phyloP scores from a whole-genome alignment of 2,329 filamentous ascomycete genomes.

The Colletotrichum siamense region DNA sequence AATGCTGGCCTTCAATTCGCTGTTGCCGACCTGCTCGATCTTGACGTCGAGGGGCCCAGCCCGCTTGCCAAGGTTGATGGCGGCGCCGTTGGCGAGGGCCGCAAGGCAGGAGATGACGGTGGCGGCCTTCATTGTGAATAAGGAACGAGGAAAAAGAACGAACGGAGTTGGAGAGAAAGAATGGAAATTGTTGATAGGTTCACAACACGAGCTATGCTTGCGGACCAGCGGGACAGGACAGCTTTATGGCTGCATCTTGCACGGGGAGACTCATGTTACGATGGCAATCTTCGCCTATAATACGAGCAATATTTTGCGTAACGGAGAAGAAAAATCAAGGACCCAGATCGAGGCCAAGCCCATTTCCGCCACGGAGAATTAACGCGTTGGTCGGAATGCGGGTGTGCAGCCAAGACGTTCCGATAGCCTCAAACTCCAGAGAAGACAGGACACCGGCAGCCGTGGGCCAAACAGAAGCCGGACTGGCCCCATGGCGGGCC shows the following conservation, averaged over 20 bases:
- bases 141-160: neutral
- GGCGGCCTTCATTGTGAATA: constrained; percentile 41
- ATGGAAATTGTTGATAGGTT: neutral
- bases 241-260: neutral
- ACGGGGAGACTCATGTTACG: neutral
- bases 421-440: neutral
- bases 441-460: neutral
- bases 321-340: neutral
- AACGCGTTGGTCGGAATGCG: neutral
- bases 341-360: neutral
- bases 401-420: neutral
- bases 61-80: constrained; percentile 36
- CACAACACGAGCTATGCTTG: neutral
- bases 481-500: neutral
- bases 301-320: neutral
- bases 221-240: neutral
- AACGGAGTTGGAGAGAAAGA: neutral
- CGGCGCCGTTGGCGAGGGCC: constrained; percentile 37
- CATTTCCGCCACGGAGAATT: constrained; percentile 2
- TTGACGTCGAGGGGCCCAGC: constrained; percentile 41
- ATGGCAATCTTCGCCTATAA: neutral
- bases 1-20: constrained; percentile 50
- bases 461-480: neutral
- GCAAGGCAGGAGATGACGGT: constrained; percentile 38
- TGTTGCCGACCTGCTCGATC: constrained; percentile 49